Percentiles rank a stretch among this genome's conserved stretches.
Conservation (phyloP, 495 filamentous ascomycete genomes). For the Letharia lupina region DNA sequence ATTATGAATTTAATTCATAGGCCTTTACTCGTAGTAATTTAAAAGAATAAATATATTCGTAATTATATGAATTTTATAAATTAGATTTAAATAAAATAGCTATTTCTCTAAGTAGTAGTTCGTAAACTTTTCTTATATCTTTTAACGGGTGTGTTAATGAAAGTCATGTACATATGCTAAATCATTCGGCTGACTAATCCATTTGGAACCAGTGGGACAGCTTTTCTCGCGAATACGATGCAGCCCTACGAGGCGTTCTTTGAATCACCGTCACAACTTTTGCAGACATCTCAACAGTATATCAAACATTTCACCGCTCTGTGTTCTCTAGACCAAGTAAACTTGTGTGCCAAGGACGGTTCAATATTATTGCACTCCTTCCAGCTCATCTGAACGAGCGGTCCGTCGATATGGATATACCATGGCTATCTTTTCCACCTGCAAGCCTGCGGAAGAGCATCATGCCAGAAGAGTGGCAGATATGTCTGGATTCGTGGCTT, state of each 20-base stretch:
- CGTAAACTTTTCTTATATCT: too few species aligned
- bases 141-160: too few species aligned
- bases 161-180: too few species aligned
- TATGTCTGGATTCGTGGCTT: slow-evolving; percentile 71
- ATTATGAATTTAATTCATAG: too few species aligned
- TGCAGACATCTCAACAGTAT: not conserved
- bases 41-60: too few species aligned
- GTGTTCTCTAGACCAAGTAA: not conserved
- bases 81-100: too few species aligned
- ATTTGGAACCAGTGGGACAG: too few species aligned
- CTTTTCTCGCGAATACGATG: too few species aligned
- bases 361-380: not conserved
- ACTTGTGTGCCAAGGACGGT: not conserved
- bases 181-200: too few species aligned
- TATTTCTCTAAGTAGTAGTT: too few species aligned
- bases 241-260: not conserved
- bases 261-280: slow-evolving; percentile 3
- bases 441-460: slow-evolving; percentile 57
- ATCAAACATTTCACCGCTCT: not conserved
- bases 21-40: too few species aligned
- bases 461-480: slow-evolving; percentile 63
- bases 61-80: too few species aligned
- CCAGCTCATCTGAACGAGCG: not conserved
- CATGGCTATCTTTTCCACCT: slow-evolving; percentile 65
- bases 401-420: slow-evolving; percentile 40